Evolutionary conservation across 495 filamentous ascomycete species (phyloP), one percentile per base, ranked within the genome.

Genomic region (Poronia punctata): DNA sequence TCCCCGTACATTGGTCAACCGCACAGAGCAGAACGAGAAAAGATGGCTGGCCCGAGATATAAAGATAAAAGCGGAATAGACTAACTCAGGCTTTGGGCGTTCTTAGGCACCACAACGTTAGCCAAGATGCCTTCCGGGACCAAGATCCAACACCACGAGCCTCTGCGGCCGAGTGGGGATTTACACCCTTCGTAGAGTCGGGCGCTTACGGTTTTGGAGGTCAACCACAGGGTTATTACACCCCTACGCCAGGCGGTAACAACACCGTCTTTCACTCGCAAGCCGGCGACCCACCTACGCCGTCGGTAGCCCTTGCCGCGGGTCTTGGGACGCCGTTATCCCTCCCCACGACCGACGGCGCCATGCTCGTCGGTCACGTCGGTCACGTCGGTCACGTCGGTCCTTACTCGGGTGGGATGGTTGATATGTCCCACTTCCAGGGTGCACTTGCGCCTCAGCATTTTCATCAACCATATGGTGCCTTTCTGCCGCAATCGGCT

Each of bases 201-300:
- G 84, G 77, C 53, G 80, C 86, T 3, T 87, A 78, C 38, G 68
- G 70, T 29, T 84, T 92, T 46, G 81, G 80, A 42, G 85, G 81
- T 51, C 87, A 95, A 38, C 76, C 80, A 26, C 78, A 82, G 17
- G 83, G 83, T 15, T 88, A 93, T 60, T 95, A 93, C 58, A 89
- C 86, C 0, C 89, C 89, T 2, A 93, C 86, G 1, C 86, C 88
- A 2, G 84, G 83, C 21, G 86, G 84, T n/a, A 79, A 82, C 30
- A 88, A 84, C 50, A 80, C 83, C 3, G 57, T 87, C 30, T 93
- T 86, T 46, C 88, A 92, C 58, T 79, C 70, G 42, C 83, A 88
- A 58, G 84, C 87, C 17, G 86, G 90, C 21, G 92, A 96, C 57
- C 72, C 96, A 19, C 90, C 95, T 52, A 95, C 90, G 4, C 89